Evolutionary conservation across 208 protist species (phyloP).

Genomic region (Naegleria fowleri): DNA sequence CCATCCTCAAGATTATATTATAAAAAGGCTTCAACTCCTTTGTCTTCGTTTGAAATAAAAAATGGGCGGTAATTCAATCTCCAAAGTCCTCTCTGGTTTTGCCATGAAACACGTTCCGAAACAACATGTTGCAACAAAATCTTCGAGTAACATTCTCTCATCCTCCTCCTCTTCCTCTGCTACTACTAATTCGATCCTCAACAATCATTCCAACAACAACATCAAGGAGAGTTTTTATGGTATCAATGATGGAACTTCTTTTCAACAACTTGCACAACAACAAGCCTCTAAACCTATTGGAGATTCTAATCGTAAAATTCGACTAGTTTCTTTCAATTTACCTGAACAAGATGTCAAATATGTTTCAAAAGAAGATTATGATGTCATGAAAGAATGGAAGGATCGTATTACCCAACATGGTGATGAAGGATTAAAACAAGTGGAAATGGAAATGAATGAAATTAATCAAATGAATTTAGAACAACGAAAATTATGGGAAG

Average conservation of each 20-base stretch:
- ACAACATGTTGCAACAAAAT: too few relatives aligned
- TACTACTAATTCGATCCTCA: not conserved
- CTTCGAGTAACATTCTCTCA: not conserved
- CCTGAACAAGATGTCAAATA: not conserved
- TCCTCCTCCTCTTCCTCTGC: not conserved
- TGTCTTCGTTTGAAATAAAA: not conserved
- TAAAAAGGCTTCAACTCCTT: too few relatives aligned
- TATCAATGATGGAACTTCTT: too few relatives aligned
- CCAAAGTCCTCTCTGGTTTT: not conserved
- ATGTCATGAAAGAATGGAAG: not conserved
- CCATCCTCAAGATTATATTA: too few relatives aligned
- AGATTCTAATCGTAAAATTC: not conserved
- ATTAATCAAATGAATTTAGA: not conserved
- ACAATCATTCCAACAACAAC: not conserved
- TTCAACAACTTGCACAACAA: too few relatives aligned
- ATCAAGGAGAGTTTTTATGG: too few relatives aligned
- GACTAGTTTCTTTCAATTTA: not conserved
- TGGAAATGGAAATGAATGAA: not conserved
- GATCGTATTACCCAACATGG: not conserved
- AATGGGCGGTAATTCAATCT: not conserved
- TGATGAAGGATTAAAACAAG: not conserved
- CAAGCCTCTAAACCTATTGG: not conserved
- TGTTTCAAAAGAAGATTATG: slow-evolving; percentile 8
- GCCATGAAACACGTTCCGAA: not conserved
- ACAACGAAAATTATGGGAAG: not conserved